Base-by-base conservation (phyloP, 2,329 filamentous ascomycete genomes). In the Beauveria scarabaeidicola region DNA sequence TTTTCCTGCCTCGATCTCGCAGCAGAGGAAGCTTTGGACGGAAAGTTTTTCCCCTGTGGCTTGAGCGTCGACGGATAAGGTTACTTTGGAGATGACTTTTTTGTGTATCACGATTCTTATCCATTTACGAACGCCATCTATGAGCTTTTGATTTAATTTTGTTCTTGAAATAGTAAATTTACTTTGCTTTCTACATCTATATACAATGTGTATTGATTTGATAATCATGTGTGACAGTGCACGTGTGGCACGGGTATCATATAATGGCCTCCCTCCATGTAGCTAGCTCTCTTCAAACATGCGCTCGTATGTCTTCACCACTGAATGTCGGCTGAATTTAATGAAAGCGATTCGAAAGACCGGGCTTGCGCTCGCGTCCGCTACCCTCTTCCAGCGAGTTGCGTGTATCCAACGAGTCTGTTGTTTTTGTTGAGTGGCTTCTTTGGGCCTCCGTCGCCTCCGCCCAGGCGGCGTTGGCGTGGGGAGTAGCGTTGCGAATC, bases 41-140 rank as follows among this genome's bases (percentile, higher is more conserved):
- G 56, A 52, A 58, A 17, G 40, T 5, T 21, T 40, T 17, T n/a
- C 17, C 11, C 17, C 11, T 11, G 36, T n/a, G 27, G 52, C 25
- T 41, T n/a, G 11, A 27, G 15, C n/a, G 46, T 17, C 17, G 8
- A 32, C 21, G 25, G 17, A 6, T 7, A 23, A 23, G 38, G 19
- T 21, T 43, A 13, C 17, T 17, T 7, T 10, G 21, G 17, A 41
- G n/a, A 32, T 13, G n/a, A 40, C n/a, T 32, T 58, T 58, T 23
- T 50, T 58, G 54, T 58, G 55, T 44, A 58, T 43, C 36, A 51
- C 38, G 46, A 61, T 52, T 62, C 60, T 58, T 47, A 52, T 59
- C 23, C 57, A 55, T 55, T 36, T 41, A 41, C 44, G 29, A 21
- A 11, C 4, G 25, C 8, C 32, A 50, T 43, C 27, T 57, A 57